These are phyloP conservation scores for Platanthera guangdongensis DNA, from an alignment of 106 monocot species.

Conservation along the genomic window DNA sequence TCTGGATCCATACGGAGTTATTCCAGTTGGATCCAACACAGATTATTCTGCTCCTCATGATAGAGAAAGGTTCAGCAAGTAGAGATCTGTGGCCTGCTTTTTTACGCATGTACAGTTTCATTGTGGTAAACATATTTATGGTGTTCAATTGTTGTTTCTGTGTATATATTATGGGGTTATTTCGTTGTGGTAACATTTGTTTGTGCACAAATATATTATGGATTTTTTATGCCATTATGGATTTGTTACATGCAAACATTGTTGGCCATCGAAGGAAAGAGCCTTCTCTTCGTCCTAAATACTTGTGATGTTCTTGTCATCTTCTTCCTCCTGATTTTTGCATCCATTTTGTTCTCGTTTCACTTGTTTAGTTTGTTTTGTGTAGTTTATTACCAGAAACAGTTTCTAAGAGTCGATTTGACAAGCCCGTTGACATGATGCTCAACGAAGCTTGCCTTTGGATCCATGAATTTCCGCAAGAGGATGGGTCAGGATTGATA, in stretches of 20 bases:
- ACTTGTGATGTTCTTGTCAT: too few species aligned
- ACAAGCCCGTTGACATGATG: too few species aligned
- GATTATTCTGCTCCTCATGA: conserved; percentile 76
- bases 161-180: neutral
- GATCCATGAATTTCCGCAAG: too few species aligned
- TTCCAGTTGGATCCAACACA: conserved; percentile 55
- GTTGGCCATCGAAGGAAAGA: too few species aligned
- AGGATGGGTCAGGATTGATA: too few species aligned
- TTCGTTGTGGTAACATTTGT: too few species aligned
- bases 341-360: neutral
- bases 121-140: neutral
- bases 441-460: too few species aligned
- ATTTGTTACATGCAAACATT: too few species aligned
- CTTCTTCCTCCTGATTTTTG: too few species aligned
- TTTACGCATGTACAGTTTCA: neutral
- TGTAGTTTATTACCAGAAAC: neutral
- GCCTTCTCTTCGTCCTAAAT: too few species aligned
- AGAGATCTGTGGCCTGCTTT: neutral
- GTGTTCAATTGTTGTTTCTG: neutral
- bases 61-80: conserved; percentile 54
- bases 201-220: too few species aligned
- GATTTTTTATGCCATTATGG: too few species aligned
- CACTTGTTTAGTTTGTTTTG: neutral
- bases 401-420: neutral
- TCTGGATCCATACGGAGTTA: conserved; percentile 74